phyloP scores from a whole-genome alignment of 495 filamentous ascomycete species.

The Aspergillus baeticus region DNA sequence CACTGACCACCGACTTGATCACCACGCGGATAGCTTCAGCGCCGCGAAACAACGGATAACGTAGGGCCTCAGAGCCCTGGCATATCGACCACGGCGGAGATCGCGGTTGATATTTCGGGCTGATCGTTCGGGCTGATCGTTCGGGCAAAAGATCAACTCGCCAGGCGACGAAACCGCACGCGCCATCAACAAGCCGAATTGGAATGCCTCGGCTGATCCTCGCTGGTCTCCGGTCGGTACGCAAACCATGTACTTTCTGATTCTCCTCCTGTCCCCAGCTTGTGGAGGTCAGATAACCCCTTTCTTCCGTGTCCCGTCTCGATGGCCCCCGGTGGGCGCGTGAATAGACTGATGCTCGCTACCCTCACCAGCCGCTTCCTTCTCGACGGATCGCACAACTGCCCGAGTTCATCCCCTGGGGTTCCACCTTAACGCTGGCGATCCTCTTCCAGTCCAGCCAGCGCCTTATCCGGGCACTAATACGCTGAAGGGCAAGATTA shows the following conservation, averaged over 20 bases:
- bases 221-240: slow-evolving; percentile 22
- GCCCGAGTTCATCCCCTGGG: slow-evolving; percentile 18
- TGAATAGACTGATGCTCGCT: slow-evolving; percentile 21
- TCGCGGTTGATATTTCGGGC: slow-evolving; percentile 9
- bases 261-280: slow-evolving; percentile 12
- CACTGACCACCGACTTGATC: no score
- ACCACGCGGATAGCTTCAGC: no score
- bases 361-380: slow-evolving; percentile 4
- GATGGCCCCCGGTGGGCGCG: slow-evolving; percentile 15
- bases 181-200: slow-evolving; percentile 19
- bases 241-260: slow-evolving; percentile 16
- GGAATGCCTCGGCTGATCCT: slow-evolving; percentile 22
- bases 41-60: no score
- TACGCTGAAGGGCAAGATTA: slow-evolving; percentile 12
- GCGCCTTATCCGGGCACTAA: slow-evolving; percentile 4
- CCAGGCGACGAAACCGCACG: slow-evolving; percentile 16
- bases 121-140: slow-evolving; percentile 14
- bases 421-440: neutral
- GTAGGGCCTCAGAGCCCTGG: no score
- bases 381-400: slow-evolving; percentile 5
- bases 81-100: no score
- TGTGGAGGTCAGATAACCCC: slow-evolving; percentile 20
- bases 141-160: slow-evolving; percentile 19
- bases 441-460: neutral
- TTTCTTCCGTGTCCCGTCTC: slow-evolving; percentile 18